Evolutionary conservation across 73 alveolate genomes (phyloP), one percentile per base, ranked within the genome.

Genomic region (Durusdinium trenchii): DNA sequence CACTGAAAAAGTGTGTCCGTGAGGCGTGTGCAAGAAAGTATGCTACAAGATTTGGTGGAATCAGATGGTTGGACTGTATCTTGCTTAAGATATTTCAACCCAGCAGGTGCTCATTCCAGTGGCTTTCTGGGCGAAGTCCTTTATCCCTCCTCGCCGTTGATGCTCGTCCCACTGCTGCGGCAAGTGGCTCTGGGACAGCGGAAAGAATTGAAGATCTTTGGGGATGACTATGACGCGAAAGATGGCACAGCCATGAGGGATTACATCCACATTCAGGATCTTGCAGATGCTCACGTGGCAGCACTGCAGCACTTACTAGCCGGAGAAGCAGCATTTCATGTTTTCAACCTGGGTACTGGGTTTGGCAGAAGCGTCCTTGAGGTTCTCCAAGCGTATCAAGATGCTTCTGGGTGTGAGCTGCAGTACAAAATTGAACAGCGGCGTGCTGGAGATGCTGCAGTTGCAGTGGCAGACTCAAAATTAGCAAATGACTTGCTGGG

Each of bases 241-340:
- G 99, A 99, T 95, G 99, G 99, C 26, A 99, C 99, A 62, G 99
- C 99, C 14, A 99, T 99, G 1, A 94, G 99, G 93, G 99, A 99
- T 99, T 99, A 99, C 95, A 99, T 99, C 71, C 99, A 99, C 99
- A 99, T 99, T 57, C 99, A 99, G n/a, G 99, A 99, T 89, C 99
- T 99, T 54, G 99, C 99, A 6, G 87, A 99, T 48, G 99, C 99
- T 1, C 99, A 99, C 99, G 99, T 99, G 75, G 99, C 99, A 48
- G 99, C 99, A 51, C 94, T 99, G 76, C 99, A 99, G 69, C 97
- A 99, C 57, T 52, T 89, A 35, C 52, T 43, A 52, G 43, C 20
- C 18, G 14, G 42, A 9, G 48, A 50, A n/a, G 14, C 30, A 23
- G 75, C 47, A 6, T 52, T 84, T 35, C 43, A 50, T 28, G 99